Percentiles rank a stretch among this genome's conserved stretches.
Conservation (phyloP, 139 green algal species). For the Chlorokybus atmophyticus region DNA sequence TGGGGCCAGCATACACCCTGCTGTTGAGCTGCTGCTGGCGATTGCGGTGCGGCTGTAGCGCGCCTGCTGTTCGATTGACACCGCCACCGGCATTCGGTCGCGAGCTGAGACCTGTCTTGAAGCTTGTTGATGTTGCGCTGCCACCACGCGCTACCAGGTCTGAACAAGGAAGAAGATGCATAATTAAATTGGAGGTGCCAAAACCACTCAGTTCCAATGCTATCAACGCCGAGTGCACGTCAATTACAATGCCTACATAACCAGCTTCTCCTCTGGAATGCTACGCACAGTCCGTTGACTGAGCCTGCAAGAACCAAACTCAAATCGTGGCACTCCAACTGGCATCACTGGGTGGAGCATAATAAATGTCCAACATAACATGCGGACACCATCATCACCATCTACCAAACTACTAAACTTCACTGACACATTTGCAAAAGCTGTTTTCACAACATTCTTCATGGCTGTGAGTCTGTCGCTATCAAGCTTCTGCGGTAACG, state of each 20-base stretch:
- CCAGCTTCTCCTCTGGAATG: background rate
- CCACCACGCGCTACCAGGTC: constrained; percentile 15
- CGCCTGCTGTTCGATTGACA: constrained; percentile 4
- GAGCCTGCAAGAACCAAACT: background rate
- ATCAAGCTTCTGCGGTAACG: background rate
- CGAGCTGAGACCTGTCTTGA: constrained; percentile 9
- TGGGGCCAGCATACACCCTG: constrained; percentile 6
- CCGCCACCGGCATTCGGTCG: constrained; percentile 24
- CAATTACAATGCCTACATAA: background rate
- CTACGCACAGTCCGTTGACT: too few relatives aligned
- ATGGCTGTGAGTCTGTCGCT: too few relatives aligned
- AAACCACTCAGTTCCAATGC: background rate
- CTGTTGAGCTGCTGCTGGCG: constrained; percentile 15
- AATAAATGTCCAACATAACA: background rate
- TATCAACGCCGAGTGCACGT: too few relatives aligned
- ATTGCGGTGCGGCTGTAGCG: constrained; percentile 10
- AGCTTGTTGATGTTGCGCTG: background rate
- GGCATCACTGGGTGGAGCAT: background rate
- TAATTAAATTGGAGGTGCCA: background rate
- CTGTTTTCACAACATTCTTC: background rate
- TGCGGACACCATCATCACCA: background rate
- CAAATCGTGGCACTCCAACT: background rate
- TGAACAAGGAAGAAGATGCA: background rate
- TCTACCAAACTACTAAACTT: background rate
- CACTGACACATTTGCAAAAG: constrained; percentile 4